Conservation (phyloP, 1,139 yeast species). For the Eremothecium gossypii region DNA sequence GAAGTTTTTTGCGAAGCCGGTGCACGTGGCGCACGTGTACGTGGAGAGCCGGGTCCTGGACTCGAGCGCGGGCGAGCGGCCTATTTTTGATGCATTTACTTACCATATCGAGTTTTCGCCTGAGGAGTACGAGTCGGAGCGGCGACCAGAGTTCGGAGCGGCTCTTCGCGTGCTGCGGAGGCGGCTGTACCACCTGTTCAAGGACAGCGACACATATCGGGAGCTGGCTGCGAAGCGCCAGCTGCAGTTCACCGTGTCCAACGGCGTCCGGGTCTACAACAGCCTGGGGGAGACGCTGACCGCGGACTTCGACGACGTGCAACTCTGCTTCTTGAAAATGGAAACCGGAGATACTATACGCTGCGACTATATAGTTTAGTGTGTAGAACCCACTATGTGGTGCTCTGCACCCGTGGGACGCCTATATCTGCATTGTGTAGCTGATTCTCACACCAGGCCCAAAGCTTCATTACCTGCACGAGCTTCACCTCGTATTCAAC, state of each 20-base stretch:
- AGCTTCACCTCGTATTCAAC: slow-evolving; percentile 35
- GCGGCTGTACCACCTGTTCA: slow-evolving; percentile 44
- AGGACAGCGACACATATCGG: slow-evolving; percentile 40
- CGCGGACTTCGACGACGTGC: slow-evolving; percentile 35
- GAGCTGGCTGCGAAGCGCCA: slow-evolving; percentile 12
- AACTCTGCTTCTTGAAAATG: slow-evolving; percentile 50
- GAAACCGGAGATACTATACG: slow-evolving; percentile 58
- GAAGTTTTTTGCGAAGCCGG: slow-evolving; percentile 58
- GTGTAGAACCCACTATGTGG: slow-evolving; percentile 1
- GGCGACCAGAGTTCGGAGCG: slow-evolving; percentile 62
- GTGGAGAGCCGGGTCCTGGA: slow-evolving; percentile 39
- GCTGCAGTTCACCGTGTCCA: slow-evolving; percentile 24
- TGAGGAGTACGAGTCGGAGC: slow-evolving; percentile 52
- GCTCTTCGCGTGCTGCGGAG: slow-evolving; percentile 51
- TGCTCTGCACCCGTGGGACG: slow-evolving; percentile 29
- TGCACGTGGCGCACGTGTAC: slow-evolving; percentile 68
- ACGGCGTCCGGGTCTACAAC: slow-evolving; percentile 31
- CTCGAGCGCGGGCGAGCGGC: slow-evolving; percentile 27
- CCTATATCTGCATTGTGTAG: slow-evolving; percentile 35
- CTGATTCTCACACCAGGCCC: slow-evolving; percentile 54
- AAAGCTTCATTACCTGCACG: slow-evolving; percentile 47
- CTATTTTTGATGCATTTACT: slow-evolving; percentile 32
- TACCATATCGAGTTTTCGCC: slow-evolving; percentile 75
- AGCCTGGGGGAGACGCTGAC: slow-evolving; percentile 26
- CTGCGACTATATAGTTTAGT: slow-evolving; percentile 34